Conservation (phyloP, 2,329 filamentous ascomycete genomes). For the Apiospora sp. region DNA sequence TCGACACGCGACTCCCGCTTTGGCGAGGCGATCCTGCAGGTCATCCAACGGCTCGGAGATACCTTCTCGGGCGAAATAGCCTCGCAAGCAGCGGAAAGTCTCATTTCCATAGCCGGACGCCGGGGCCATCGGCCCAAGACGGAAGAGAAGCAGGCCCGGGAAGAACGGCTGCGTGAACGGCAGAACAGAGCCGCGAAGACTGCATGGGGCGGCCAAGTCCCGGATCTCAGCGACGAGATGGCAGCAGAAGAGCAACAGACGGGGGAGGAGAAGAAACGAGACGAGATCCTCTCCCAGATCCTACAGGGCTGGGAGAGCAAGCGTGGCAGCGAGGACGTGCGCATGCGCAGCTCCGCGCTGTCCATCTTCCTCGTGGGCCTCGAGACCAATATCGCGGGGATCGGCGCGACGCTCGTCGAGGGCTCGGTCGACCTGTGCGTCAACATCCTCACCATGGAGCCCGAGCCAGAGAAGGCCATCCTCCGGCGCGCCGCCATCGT, state of each 20-base stretch:
- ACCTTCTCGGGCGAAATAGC: conserved; percentile 64
- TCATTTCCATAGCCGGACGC: conserved; percentile 71
- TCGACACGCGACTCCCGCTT: conserved; percentile 72
- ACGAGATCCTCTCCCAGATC: conserved; percentile 64
- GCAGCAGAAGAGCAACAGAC: conserved; percentile 22
- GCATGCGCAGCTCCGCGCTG: conserved; percentile 73
- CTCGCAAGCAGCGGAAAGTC: conserved; percentile 59
- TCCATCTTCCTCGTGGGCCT: conserved; percentile 68
- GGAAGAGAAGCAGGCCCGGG: conserved; percentile 60
- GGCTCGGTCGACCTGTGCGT: conserved; percentile 69
- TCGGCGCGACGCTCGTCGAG: conserved; percentile 61
- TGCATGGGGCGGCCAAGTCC: conserved; percentile 62
- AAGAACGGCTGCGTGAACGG: conserved; percentile 56
- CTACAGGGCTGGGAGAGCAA: conserved; percentile 73
- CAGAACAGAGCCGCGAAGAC: conserved; percentile 60
- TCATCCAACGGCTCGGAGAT: conserved; percentile 67
- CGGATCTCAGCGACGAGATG: conserved; percentile 51
- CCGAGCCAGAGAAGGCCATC: conserved; percentile 66
- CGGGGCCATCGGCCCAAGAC: conserved; percentile 68
- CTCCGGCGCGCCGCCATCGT: conserved; percentile 72
- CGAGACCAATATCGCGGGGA: conserved; percentile 66
- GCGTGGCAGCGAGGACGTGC: conserved; percentile 71
- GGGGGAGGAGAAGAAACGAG: conserved; percentile 28
- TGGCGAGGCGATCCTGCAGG: conserved; percentile 71
- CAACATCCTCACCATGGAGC: conserved; percentile 69